phyloP scores from a whole-genome alignment of 306 rosid genomes.

The Trifolium pratense region DNA sequence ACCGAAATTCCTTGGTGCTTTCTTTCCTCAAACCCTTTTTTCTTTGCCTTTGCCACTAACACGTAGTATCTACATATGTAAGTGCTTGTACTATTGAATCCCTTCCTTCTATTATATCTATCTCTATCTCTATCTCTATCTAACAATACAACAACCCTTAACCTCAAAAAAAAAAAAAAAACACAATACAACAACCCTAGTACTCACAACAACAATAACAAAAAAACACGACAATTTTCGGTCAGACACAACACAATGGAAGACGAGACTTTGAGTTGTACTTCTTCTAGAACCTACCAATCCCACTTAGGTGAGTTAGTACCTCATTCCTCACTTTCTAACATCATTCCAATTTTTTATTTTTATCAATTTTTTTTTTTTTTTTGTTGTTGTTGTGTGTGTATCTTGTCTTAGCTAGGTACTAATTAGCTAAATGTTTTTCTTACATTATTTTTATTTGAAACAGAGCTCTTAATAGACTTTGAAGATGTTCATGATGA shows the following conservation, averaged over 20 bases:
- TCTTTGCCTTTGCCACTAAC: neutral
- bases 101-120: too few relatives aligned
- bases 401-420: neutral
- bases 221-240: neutral
- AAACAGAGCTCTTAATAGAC: slow-evolving; percentile 62
- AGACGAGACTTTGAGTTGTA: slow-evolving; percentile 29
- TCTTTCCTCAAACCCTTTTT: neutral
- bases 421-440: slow-evolving; percentile 15
- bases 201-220: neutral
- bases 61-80: neutral
- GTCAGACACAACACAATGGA: slow-evolving; percentile 50
- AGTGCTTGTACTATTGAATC: too few relatives aligned
- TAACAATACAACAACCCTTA: neutral
- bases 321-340: neutral
- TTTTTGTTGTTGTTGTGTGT: too few relatives aligned
- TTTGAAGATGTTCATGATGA: slow-evolving; percentile 60
- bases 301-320: slow-evolving; percentile 64
- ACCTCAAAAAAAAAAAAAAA: too few relatives aligned
- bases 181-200: neutral
- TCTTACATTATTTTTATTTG: slow-evolving; percentile 33
- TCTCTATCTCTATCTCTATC: neutral
- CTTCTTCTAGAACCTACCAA: slow-evolving; percentile 50
- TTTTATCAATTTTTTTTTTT: slow-evolving; percentile 2
- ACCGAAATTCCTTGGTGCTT: neutral
- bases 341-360: neutral